Conservation (phyloP, 1,284 basidiomycete species). For the Melampsora larici-populina region DNA sequence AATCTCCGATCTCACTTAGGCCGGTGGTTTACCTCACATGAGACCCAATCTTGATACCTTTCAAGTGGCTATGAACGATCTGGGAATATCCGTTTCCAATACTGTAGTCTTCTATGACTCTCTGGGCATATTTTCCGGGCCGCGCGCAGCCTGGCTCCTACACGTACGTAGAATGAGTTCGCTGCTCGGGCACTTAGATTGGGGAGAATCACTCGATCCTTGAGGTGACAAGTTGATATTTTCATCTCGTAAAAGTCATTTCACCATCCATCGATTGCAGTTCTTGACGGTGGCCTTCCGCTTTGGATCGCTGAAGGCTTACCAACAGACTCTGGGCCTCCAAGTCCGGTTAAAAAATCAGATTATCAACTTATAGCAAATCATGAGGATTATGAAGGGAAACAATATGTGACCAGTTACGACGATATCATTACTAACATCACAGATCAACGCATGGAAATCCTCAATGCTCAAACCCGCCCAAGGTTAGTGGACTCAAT, state of each 20-base stretch:
- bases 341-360: conserved; percentile 35
- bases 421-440: conserved; percentile 36
- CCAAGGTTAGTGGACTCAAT: conserved; percentile 40
- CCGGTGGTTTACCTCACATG: conserved; percentile 19
- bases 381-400: conserved; percentile 53
- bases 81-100: no score
- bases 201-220: no score
- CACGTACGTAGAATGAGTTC: conserved; percentile 1
- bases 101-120: no score
- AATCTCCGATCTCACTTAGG: conserved; percentile 15
- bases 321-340: no score
- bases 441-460: conserved; percentile 22
- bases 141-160: conserved; percentile 77
- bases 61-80: no score
- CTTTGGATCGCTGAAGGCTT: no score
- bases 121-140: no score
- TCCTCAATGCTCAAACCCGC: conserved; percentile 51
- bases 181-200: no score
- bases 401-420: conserved; percentile 47
- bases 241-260: conserved; percentile 60
- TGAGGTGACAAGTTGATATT: no score
- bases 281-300: no score
- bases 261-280: conserved; percentile 75
- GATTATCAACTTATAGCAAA: conserved; percentile 52
- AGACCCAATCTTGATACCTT: conserved; percentile 14